These are phyloP conservation scores for Globisporangium cederbergense DNA, from an alignment of 352 stramenopile species.

Conservation along the genomic window DNA sequence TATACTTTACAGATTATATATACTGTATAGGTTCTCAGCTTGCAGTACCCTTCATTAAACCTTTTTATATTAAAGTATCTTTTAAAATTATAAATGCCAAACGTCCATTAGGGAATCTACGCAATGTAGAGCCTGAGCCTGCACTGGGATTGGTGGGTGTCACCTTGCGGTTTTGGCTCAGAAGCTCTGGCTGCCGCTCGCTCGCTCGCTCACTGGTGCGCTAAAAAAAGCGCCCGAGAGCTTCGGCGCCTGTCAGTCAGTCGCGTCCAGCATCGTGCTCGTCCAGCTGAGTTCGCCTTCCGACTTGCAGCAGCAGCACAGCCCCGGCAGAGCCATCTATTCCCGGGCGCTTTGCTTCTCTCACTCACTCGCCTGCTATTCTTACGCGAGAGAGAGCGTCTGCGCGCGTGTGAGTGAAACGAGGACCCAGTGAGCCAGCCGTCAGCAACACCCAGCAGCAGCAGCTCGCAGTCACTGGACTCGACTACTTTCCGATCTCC, in stretches of 20 bases:
- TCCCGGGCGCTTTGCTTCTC: neutral
- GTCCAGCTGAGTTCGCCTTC: neutral
- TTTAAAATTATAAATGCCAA: too few relatives aligned
- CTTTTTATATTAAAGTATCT: too few relatives aligned
- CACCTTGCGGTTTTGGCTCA: neutral
- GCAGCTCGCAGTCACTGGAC: neutral
- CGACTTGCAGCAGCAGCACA: neutral
- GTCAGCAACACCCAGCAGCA: neutral
- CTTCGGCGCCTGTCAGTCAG: neutral
- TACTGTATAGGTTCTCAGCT: too few relatives aligned
- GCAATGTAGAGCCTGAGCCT: neutral
- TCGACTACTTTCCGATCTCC: slow-evolving; percentile 12
- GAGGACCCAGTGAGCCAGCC: slow-evolving; percentile 3
- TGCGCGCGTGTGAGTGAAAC: neutral
- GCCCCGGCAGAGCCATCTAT: neutral
- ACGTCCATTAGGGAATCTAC: too few relatives aligned
- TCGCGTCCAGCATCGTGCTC: too few relatives aligned
- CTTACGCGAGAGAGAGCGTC: neutral
- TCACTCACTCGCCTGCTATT: slow-evolving; percentile 2
- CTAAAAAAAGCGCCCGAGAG: neutral
- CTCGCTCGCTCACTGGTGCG: neutral
- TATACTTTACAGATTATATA: too few relatives aligned
- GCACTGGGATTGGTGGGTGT: slow-evolving; percentile 7
- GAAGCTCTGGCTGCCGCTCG: neutral
- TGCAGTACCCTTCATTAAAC: too few relatives aligned